Evolutionary conservation across 352 stramenopile genomes (phyloP), one percentile per base, ranked within the genome.

Genomic region (Phytophthora meadii): DNA sequence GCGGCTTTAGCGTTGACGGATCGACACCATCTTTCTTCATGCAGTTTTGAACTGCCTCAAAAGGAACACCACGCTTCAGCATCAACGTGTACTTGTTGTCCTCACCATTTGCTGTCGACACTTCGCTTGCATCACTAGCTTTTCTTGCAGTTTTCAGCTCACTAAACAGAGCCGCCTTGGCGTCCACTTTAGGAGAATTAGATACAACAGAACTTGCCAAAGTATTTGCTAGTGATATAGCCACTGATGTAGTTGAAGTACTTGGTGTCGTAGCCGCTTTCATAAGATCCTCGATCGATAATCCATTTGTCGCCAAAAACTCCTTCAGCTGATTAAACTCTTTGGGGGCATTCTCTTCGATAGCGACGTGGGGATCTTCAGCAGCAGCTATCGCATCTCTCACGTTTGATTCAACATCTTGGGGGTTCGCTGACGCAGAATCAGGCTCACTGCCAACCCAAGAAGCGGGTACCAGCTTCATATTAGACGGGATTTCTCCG

Each of bases 201-300:
- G 46, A 36, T 22, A 22, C 30, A 19, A 7, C 11, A 17, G 32
- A 42, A 6, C 28, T 53, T 61, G 30, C 37, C 30, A 74, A 50
- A 4, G 48, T 48, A 19, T 64, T 62, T 7, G 32, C 28, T 59
- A 55, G 25, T 25, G 62, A 64, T 14, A 48, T 60, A 37, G 48
- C 39, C 5, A 51, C 51, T 4, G 40, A 58, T 28, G 54, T 17
- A 34, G 80, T 82, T 1, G 74, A 70, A 1, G 76, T 63, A 19
- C 74, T 78, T 48, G 80, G 58, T 40, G 65, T 89, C 24, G 79
- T 88, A 17, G 83, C 83, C 9, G 78, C 84, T 32, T 79, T 82
- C 40, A 92, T 69, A 19, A 95, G 62, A 61, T 93, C 83, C 34
- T 93, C 83, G 41, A 93, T 73, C 0, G 84, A 92, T 28, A 95